Conservation (phyloP, 495 filamentous ascomycete genomes). For the Xylaria venustula region DNA sequence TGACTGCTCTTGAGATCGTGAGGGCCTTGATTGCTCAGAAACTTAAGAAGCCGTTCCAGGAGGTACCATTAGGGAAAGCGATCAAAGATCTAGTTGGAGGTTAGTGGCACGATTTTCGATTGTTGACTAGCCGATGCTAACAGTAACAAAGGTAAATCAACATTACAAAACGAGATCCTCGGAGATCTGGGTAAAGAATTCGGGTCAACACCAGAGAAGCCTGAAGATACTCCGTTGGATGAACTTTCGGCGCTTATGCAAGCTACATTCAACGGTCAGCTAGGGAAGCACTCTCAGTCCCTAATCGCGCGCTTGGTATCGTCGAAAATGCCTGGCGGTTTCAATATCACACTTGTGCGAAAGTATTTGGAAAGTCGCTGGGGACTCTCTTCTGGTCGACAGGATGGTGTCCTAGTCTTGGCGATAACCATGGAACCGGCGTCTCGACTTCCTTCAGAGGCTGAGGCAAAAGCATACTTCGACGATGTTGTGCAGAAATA, state of each 20-base stretch:
- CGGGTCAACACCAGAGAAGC: constrained; percentile 95
- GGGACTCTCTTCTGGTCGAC: constrained; percentile 83
- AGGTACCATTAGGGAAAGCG: constrained; percentile 92
- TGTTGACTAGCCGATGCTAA: constrained; percentile 5
- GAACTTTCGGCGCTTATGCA: constrained; percentile 96
- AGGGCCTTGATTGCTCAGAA: constrained; percentile 95
- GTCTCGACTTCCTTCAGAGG: constrained; percentile 81
- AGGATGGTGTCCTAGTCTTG: constrained; percentile 86
- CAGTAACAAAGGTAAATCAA: constrained; percentile 74
- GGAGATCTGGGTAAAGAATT: constrained; percentile 98
- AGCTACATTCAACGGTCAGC: constrained; percentile 94
- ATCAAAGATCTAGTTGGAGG: constrained; percentile 99
- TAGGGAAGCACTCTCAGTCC: constrained; percentile 94
- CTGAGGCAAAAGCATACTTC: constrained; percentile 86
- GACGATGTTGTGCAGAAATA: constrained; percentile 89
- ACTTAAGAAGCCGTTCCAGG: constrained; percentile 86
- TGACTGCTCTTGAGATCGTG: constrained; percentile 86
- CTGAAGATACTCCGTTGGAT: constrained; percentile 94
- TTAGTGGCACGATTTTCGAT: constrained; percentile 44
- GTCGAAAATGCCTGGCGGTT: constrained; percentile 98
- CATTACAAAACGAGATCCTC: constrained; percentile 94
- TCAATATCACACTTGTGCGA: constrained; percentile 92
- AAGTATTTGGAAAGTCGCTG: constrained; percentile 95
- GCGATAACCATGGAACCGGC: constrained; percentile 91
- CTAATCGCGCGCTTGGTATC: constrained; percentile 92